phyloP scores from a whole-genome alignment of 768 basidiomycete genomes.

The Tricholomella constricta region DNA sequence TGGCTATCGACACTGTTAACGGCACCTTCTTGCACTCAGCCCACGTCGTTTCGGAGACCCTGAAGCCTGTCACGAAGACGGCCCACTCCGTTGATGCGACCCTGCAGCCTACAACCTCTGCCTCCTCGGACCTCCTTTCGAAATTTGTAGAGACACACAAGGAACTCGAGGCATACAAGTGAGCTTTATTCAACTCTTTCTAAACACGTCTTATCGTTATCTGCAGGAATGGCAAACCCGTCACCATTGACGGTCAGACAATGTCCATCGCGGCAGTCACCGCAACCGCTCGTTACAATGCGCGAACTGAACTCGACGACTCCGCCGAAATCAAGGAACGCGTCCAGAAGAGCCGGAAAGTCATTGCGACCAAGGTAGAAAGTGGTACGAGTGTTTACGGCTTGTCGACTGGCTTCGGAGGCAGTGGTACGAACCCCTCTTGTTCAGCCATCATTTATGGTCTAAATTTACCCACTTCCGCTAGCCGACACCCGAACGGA shows the following conservation, averaged over 20 bases:
- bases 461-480: conserved; percentile 7
- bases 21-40: conserved; percentile 14
- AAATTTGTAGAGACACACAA: conserved; percentile 49
- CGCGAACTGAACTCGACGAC: conserved; percentile 33
- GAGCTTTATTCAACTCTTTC: conserved; percentile 13
- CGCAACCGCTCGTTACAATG: conserved; percentile 49
- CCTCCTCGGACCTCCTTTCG: conserved; percentile 23
- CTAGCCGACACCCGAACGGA: conserved; percentile 75
- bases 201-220: background rate
- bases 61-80: background rate
- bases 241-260: conserved; percentile 55
- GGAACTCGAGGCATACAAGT: conserved; percentile 63
- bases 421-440: conserved; percentile 50
- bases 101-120: background rate
- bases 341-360: conserved; percentile 62
- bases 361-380: conserved; percentile 70
- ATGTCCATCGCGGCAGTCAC: conserved; percentile 61
- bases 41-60: background rate
- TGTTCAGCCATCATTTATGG: background rate
- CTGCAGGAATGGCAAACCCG: conserved; percentile 45
- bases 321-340: conserved; percentile 38
- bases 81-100: background rate
- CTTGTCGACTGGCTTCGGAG: conserved; percentile 79
- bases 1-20: conserved; percentile 29
- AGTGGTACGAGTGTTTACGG: conserved; percentile 77